These are phyloP conservation scores for Candida ulmi DNA, from an alignment of 805 yeast genomes.

Conservation along the genomic window DNA sequence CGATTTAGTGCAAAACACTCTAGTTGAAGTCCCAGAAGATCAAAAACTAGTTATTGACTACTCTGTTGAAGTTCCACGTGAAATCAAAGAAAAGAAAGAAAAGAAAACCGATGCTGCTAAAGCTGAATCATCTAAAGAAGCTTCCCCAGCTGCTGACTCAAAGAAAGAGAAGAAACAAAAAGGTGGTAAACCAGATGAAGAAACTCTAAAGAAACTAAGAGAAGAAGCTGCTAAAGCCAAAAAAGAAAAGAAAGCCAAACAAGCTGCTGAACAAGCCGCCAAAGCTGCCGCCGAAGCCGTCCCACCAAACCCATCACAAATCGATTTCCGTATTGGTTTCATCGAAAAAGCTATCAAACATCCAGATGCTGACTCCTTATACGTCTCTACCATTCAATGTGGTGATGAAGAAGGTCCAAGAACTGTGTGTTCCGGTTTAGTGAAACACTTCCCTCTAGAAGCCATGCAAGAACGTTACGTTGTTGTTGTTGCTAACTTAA, in stretches of 20 bases:
- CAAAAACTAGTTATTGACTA: conserved; percentile 52
- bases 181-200: conserved; percentile 43
- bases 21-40: conserved; percentile 48
- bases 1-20: conserved; percentile 73
- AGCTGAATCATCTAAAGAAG: conserved; percentile 13
- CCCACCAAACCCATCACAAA: conserved; percentile 74
- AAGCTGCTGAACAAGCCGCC: conserved; percentile 29
- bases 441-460: conserved; percentile 81
- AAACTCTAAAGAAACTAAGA: conserved; percentile 38
- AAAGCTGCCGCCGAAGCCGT: conserved; percentile 52
- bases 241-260: conserved; percentile 56
- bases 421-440: conserved; percentile 96
- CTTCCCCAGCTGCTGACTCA: conserved; percentile 14
- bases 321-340: conserved; percentile 93
- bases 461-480: conserved; percentile 94
- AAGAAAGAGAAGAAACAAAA: conserved; percentile 40
- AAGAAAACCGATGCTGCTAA: conserved; percentile 32
- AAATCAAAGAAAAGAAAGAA: conserved; percentile 53
- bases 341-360: conserved; percentile 95
- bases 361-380: conserved; percentile 95
- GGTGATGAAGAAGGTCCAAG: conserved; percentile 98
- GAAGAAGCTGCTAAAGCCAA: conserved; percentile 57
- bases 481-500: conserved; percentile 89
- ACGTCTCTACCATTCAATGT: conserved; percentile 93
- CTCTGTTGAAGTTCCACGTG: conserved; percentile 66